Base-by-base conservation (phyloP, 2,329 filamentous ascomycete species). In the Neodidymelliopsis sp. region DNA sequence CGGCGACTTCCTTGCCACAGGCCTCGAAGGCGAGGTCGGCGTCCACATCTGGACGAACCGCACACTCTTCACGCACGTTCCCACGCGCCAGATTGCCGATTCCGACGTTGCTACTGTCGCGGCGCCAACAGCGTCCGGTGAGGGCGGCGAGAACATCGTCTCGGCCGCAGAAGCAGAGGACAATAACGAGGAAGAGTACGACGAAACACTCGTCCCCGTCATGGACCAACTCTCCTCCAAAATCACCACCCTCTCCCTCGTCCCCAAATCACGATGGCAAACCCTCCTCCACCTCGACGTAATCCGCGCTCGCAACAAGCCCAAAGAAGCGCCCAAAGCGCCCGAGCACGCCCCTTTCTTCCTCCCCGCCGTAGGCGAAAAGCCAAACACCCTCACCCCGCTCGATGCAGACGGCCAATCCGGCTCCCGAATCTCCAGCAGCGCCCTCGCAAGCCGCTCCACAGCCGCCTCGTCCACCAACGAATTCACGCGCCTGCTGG, bases 31-130 rank as follows among this genome's bases (percentile, higher is more conserved):
- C 48, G 85, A 87, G 56, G 83, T 96, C 1, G 94, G 94, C 10
- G 87, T 99, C n/a, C 87, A 90, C 60, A 84, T 99, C 36, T 99
- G 94, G 93, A 97, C 90, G 16, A 99, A 99, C 74, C 90, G 90
- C 66, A 88, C 89, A 0, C 79, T 97, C 1, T 99, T 96, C 78
- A 89, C 87, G 46, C 91, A 96, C 62, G 85, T 96, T 0, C 87
- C 92, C 0, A 95, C 91, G 1, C 82, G 88, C 15, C 90, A 94
- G 62, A 89, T 99, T 49, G 87, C 88, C 3, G 90, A 95, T 56
- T 81, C 84, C 44, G 86, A 90, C 35, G 84, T 96, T 31, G 78
- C 78, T 6, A 76, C 84, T 10, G 81, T 91, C 13, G 75, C 80
- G 4, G 82, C 81, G 2, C 91, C 91, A 0, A 91, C 89, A 0